Conservation (phyloP, 1,284 basidiomycete genomes). For the Heliocybe sulcata region DNA sequence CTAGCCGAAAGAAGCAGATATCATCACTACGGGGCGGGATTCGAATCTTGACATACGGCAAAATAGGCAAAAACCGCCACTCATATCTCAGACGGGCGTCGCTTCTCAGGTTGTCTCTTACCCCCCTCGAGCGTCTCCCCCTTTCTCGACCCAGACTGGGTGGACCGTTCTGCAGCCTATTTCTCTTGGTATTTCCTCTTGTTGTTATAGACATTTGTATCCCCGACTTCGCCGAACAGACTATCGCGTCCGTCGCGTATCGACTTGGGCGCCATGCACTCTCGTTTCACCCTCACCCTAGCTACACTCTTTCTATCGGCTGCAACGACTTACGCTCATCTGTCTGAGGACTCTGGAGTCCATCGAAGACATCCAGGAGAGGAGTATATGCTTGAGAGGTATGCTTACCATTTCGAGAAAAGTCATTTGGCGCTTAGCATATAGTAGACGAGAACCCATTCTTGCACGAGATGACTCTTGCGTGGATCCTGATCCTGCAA, state of each 20-base stretch:
- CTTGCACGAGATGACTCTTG: conserved; percentile 24
- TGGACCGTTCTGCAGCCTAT: neutral
- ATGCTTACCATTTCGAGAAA: neutral
- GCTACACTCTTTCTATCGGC: neutral
- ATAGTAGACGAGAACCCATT: neutral
- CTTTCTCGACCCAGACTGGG: neutral
- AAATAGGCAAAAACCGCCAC: conserved; percentile 1
- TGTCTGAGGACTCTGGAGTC: neutral
- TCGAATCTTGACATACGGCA: neutral
- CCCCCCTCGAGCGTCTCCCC: neutral
- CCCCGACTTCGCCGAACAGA: neutral
- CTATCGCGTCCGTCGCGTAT: neutral
- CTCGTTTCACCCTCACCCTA: neutral
- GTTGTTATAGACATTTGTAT: neutral
- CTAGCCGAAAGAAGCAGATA: neutral
- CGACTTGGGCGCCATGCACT: conserved; percentile 1
- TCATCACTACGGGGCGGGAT: neutral
- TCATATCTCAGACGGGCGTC: neutral
- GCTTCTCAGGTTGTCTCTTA: neutral
- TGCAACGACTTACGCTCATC: neutral
- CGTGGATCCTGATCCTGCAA: conserved; percentile 45
- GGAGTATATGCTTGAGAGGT: neutral
- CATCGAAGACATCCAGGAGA: neutral
- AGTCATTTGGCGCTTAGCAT: neutral
- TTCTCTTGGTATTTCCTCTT: neutral